A percentile compares a stretch with the other conserved stretches of the same genome.
phyloP scores from a whole-genome alignment of 345 rosid genomes.

The Sapria himalayana region DNA sequence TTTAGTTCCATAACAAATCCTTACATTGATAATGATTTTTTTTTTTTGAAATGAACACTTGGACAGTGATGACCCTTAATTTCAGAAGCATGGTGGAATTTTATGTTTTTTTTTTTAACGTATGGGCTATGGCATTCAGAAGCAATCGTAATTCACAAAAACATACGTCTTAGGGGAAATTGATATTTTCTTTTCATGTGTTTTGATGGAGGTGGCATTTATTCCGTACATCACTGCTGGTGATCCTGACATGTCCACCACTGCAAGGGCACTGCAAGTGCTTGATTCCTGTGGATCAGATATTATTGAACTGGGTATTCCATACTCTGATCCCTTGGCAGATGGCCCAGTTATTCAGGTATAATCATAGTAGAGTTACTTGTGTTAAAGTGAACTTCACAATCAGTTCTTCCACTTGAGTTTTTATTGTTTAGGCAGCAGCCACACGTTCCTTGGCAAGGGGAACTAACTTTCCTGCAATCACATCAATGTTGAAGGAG shows the following conservation, averaged over 20 bases:
- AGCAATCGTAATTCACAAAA: no score
- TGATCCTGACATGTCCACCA: constrained; percentile 89
- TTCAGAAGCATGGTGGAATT: no score
- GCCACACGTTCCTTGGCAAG: constrained; percentile 62
- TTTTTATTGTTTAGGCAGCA: constrained; percentile 43
- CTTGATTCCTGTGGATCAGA: constrained; percentile 61
- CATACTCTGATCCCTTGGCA: constrained; percentile 82
- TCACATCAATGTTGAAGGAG: constrained; percentile 56
- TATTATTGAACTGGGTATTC: constrained; percentile 72
- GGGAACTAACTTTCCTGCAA: constrained; percentile 53
- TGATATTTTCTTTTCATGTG: no score
- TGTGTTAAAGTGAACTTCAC: background rate
- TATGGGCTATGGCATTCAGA: no score
- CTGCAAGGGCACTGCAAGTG: constrained; percentile 66
- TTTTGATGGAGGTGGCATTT: constrained; percentile 45
- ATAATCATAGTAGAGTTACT: background rate
- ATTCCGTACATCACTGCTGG: constrained; percentile 91
- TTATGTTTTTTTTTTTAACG: no score
- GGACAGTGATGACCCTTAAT: no score
- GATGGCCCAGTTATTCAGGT: constrained; percentile 98
- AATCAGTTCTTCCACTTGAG: constrained; percentile 3
- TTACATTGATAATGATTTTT: no score
- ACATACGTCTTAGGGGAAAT: no score
- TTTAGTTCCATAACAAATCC: no score
- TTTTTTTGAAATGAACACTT: no score